These are phyloP conservation scores for Aspergillus puulaauensis DNA, from an alignment of 2,329 filamentous ascomycete species.

Conservation along the genomic window DNA sequence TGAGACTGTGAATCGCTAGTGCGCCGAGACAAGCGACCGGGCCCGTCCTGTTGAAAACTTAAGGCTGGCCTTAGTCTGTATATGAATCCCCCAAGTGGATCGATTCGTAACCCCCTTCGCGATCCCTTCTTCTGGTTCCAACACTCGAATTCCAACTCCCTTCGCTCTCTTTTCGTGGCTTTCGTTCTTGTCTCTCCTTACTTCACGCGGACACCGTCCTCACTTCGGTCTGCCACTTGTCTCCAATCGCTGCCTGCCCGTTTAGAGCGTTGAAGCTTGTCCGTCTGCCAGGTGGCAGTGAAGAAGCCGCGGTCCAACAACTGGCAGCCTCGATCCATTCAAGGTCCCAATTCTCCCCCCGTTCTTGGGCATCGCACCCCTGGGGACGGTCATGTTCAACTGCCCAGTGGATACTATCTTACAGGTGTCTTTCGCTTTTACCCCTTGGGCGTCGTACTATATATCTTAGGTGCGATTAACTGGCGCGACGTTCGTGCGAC, in stretches of 20 bases:
- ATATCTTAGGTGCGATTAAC: slow-evolving; percentile 5
- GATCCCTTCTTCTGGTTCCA: slow-evolving; percentile 26
- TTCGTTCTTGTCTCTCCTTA: slow-evolving; percentile 15
- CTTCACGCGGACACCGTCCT: background rate
- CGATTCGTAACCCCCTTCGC: slow-evolving; percentile 12
- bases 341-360: slow-evolving; percentile 16
- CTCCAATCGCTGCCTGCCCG: background rate
- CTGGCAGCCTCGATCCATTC: slow-evolving; percentile 9
- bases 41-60: background rate
- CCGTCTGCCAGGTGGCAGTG: slow-evolving; percentile 11
- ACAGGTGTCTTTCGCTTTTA: slow-evolving; percentile 12
- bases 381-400: slow-evolving; percentile 18
- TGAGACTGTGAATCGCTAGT: background rate
- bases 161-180: slow-evolving; percentile 8
- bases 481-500: slow-evolving; percentile 11
- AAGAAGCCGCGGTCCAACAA: slow-evolving; percentile 12
- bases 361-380: slow-evolving; percentile 8
- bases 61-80: background rate
- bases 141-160: slow-evolving; percentile 3
- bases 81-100: background rate
- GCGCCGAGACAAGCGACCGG: background rate
- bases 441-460: slow-evolving; percentile 9
- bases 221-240: background rate
- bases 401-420: slow-evolving; percentile 8
- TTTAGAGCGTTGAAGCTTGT: slow-evolving; percentile 4